Evolutionary conservation across 306 rosid genomes (phyloP).

Genomic region (Prunus campanulata): DNA sequence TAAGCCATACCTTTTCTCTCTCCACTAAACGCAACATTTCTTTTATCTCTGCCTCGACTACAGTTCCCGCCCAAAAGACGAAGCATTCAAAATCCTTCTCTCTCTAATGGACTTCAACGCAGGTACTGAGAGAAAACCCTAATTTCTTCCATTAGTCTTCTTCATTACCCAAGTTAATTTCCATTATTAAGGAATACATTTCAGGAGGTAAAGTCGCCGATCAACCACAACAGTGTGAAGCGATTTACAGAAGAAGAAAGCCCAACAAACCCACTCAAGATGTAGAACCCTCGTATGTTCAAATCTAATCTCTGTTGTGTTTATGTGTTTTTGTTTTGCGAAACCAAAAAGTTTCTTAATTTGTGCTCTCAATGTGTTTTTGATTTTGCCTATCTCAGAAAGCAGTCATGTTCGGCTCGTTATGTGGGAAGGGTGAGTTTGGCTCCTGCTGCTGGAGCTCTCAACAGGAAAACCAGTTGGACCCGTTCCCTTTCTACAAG

Average conservation of each 20-base stretch:
- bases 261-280: conserved; percentile 25
- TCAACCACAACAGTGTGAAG: conserved; percentile 34
- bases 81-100: conserved; percentile 14
- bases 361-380: neutral
- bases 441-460: conserved; percentile 38
- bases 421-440: conserved; percentile 46
- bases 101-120: conserved; percentile 36
- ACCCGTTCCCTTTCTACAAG: conserved; percentile 84
- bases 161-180: neutral
- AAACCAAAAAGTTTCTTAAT: neutral
- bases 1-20: neutral
- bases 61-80: conserved; percentile 27
- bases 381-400: conserved; percentile 34
- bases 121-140: conserved; percentile 16
- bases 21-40: neutral
- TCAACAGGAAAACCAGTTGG: conserved; percentile 74
- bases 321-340: neutral
- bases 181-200: neutral
- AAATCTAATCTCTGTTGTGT: neutral
- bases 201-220: conserved; percentile 24
- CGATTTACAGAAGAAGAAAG: conserved; percentile 60
- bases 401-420: conserved; percentile 15
- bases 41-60: neutral
- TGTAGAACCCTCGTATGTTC: conserved; percentile 34
- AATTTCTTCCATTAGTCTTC: neutral